Evolutionary conservation across 2,329 filamentous ascomycete species (phyloP).

Genomic region (Cladophialophora chaetospira): DNA sequence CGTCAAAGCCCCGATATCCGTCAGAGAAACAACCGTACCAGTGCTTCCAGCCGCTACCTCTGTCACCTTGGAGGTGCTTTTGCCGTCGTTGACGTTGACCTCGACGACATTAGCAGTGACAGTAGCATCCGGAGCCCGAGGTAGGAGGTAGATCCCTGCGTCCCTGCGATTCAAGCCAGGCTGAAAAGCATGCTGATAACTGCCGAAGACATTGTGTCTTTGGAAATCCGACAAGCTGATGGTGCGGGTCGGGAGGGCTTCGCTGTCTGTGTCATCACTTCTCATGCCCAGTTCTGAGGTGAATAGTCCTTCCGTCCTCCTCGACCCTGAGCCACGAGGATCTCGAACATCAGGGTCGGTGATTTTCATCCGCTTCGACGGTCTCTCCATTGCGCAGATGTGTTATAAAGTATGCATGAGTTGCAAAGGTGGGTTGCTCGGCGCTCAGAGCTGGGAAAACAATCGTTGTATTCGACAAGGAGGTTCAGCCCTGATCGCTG

Average conservation of each 20-base stretch:
- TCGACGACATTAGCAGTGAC: constrained; percentile 29
- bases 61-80: constrained; percentile 24
- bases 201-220: constrained; percentile 20
- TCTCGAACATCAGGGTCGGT: constrained; percentile 29
- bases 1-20: constrained; percentile 20
- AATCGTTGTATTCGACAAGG: not conserved
- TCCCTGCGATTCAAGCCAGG: constrained; percentile 20
- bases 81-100: constrained; percentile 32
- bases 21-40: constrained; percentile 26
- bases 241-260: constrained; percentile 20
- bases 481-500: not conserved
- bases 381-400: constrained; percentile 28
- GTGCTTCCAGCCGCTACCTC: constrained; percentile 26
- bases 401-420: constrained; percentile 7
- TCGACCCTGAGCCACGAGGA: constrained; percentile 27
- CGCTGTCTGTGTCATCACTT: constrained; percentile 18
- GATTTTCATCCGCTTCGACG: constrained; percentile 31
- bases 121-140: constrained; percentile 29
- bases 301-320: constrained; percentile 29
- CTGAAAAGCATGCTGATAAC: constrained; percentile 17
- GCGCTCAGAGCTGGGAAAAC: not conserved
- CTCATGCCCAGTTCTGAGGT: constrained; percentile 29
- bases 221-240: constrained; percentile 30
- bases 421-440: not conserved
- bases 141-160: constrained; percentile 24